Evolutionary conservation across 148 eudicot genomes (phyloP), one percentile per base, ranked within the genome.

Genomic region (Arbutus unedo): DNA sequence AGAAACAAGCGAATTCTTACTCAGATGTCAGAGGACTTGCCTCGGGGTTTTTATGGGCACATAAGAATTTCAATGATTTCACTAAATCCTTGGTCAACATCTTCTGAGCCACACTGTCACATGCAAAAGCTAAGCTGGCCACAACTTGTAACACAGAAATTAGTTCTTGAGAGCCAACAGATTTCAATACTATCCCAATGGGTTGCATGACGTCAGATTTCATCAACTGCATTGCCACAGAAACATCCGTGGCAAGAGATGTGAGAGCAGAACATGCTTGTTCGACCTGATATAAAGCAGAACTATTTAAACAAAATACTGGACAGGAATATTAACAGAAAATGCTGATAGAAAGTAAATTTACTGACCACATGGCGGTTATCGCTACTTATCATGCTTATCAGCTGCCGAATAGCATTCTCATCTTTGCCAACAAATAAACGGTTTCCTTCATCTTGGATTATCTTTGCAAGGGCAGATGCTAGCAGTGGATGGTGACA

Each of bases 161-260:
- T 56, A 97, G 82, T 87, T 94, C 98, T 87, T 97, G 93, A 60
- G 89, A 81, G 45, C 93, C 89, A 78, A 87, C 90, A 45, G 94
- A 92, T 86, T 85, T 90, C 82, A 97, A 81, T 72, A 97, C 97
- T 74, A 91, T 86, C 86, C 92, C 93, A 80, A 94, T 87, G 57
- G 99, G 97, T 86, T 97, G 90, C 98, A 97, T 91, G 54, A 97
- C 91, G 89, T 97, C 99, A 88, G 96, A 93, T 88, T 94, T 97
- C 86, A 94, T 92, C 79, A 97, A 85, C 79, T 89, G 92, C 90
- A 91, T 88, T 60, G 97, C 96, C 83, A 93, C 93, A 76, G 93
- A 83, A 57, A 91, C 90, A 90, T 97, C 96, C 68, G 93, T 85
- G 54, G 99, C 99, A 86, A 97, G 98, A 83, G 94, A 91, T 8